These are phyloP conservation scores for Hirschioporus abietinus DNA, from an alignment of 768 basidiomycete species.

Conservation along the genomic window DNA sequence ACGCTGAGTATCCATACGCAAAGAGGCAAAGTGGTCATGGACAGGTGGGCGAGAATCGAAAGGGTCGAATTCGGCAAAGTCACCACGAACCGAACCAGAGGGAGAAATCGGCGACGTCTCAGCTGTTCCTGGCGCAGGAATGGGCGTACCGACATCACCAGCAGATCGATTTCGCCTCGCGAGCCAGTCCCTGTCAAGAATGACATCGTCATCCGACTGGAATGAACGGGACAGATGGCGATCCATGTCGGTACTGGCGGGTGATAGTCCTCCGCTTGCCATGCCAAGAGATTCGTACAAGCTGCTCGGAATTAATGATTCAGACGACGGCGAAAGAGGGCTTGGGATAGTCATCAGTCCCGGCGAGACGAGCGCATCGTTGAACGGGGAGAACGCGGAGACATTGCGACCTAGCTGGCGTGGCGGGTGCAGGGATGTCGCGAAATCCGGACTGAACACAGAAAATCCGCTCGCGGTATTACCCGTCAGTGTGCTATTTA, in stretches of 20 bases:
- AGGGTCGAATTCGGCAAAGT: constrained; percentile 37
- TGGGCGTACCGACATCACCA: not conserved
- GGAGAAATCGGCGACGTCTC: constrained; percentile 23
- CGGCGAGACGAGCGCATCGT: constrained; percentile 31
- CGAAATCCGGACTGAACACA: constrained; percentile 36
- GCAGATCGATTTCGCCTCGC: constrained; percentile 5
- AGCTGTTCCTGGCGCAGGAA: not conserved
- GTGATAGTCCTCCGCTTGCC: constrained; percentile 6
- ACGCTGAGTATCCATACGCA: constrained; percentile 20
- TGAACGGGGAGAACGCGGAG: constrained; percentile 50
- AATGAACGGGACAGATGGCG: constrained; percentile 39
- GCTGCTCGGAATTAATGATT: constrained; percentile 51
- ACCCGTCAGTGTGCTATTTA: not conserved
- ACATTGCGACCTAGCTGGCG: constrained; percentile 4
- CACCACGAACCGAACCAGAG: constrained; percentile 21
- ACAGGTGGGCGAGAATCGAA: constrained; percentile 38
- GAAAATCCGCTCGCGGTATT: constrained; percentile 34
- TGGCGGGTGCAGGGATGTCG: constrained; percentile 19
- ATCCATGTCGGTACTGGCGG: not conserved
- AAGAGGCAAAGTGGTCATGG: constrained; percentile 21
- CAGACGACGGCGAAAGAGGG: constrained; percentile 36
- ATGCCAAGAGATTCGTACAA: constrained; percentile 51
- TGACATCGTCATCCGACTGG: constrained; percentile 48
- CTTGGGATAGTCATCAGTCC: constrained; percentile 15
- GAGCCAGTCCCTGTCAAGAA: constrained; percentile 50